Evolutionary conservation across 129 eudicot species (phyloP).

Genomic region (Rutidosis leptorrhynchoides): DNA sequence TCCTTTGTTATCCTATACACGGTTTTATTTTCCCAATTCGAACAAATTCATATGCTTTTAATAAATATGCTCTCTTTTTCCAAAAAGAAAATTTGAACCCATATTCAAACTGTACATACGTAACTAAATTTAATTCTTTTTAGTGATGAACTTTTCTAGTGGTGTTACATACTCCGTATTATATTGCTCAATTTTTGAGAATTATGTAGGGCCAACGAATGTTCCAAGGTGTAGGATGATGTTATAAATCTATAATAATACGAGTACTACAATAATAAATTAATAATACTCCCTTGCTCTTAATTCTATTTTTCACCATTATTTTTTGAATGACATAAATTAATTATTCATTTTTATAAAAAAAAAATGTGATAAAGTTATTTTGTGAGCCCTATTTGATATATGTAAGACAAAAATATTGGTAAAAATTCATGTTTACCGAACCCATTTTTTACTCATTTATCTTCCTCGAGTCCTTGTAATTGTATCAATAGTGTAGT

Average conservation of each 20-base stretch:
- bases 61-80: slow-evolving; percentile 20
- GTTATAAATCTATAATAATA: slow-evolving; percentile 8
- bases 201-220: slow-evolving; percentile 29
- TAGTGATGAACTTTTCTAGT: slow-evolving; percentile 12
- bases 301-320: too few species aligned
- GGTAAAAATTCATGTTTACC: too few species aligned
- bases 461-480: too few species aligned
- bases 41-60: slow-evolving; percentile 13
- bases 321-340: too few species aligned
- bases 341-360: too few species aligned
- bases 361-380: too few species aligned
- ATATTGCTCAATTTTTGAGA: slow-evolving; percentile 17
- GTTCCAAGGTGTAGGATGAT: slow-evolving; percentile 25
- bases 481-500: too few species aligned
- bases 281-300: too few species aligned
- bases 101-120: slow-evolving; percentile 20
- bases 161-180: slow-evolving; percentile 14
- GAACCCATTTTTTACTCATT: too few species aligned
- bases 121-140: slow-evolving; percentile 22
- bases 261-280: too few species aligned
- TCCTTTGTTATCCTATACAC: slow-evolving; percentile 4
- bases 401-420: too few species aligned
- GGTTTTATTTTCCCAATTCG: slow-evolving; percentile 18
- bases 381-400: too few species aligned
- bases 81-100: slow-evolving; percentile 12